These are phyloP conservation scores for Solanum peruvianum DNA, from an alignment of 257 asterid species.

Conservation along the genomic window DNA sequence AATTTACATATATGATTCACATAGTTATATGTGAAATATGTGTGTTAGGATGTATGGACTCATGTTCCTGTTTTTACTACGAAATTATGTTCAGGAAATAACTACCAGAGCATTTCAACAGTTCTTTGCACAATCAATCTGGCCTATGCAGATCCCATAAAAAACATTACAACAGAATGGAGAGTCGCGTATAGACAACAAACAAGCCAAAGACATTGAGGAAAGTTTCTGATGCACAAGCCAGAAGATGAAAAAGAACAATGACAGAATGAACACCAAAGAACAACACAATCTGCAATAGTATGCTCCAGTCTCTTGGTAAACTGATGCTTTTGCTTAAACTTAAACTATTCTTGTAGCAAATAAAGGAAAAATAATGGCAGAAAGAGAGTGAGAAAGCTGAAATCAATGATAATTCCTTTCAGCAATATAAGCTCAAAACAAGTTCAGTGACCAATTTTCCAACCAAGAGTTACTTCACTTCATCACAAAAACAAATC, in stretches of 20 bases:
- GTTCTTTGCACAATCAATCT: neutral
- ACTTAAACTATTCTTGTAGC: neutral
- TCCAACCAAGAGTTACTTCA: neutral
- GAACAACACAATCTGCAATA: neutral
- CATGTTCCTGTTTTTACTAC: neutral
- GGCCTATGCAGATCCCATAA: neutral
- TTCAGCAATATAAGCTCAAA: neutral
- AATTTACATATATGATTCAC: neutral
- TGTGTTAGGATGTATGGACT: neutral
- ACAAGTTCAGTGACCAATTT: no score
- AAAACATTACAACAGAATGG: neutral
- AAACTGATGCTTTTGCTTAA: neutral
- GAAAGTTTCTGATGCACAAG: neutral
- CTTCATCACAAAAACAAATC: neutral
- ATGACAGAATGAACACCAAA: neutral
- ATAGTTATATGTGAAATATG: neutral
- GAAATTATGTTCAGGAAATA: neutral
- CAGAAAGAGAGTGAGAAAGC: neutral
- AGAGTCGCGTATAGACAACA: neutral
- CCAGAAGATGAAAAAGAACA: neutral
- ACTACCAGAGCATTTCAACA: neutral
- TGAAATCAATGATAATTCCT: neutral
- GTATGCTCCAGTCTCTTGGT: neutral
- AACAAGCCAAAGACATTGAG: neutral
- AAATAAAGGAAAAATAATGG: neutral